phyloP scores from a whole-genome alignment of 2,329 filamentous ascomycete genomes.

The Mycosphaerelloides madeirae region DNA sequence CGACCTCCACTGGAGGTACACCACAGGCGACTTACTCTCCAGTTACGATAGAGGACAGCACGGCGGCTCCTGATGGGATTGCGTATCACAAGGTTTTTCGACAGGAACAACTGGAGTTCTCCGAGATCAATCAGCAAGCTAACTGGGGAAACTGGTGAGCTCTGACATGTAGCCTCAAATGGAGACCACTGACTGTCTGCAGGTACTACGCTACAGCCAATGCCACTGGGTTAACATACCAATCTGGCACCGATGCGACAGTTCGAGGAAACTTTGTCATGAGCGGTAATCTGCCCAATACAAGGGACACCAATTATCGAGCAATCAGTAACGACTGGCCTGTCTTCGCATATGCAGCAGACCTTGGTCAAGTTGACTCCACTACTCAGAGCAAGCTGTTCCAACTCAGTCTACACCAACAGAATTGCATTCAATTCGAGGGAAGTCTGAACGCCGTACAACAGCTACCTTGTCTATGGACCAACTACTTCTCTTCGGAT shows the following conservation, averaged over 20 bases:
- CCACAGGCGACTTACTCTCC: constrained; percentile 7
- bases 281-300: constrained; percentile 41
- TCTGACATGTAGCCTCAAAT: background rate
- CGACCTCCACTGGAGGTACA: constrained; percentile 2
- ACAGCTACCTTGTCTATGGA: constrained; percentile 48
- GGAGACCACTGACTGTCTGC: background rate
- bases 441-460: constrained; percentile 30
- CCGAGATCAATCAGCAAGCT: constrained; percentile 42
- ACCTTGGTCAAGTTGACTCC: constrained; percentile 44
- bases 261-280: constrained; percentile 45
- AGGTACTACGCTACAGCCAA: constrained; percentile 48
- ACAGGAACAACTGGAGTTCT: constrained; percentile 37
- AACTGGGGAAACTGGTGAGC: constrained; percentile 6
- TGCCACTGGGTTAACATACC: constrained; percentile 40
- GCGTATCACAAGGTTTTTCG: constrained; percentile 29
- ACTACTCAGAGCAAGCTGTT: constrained; percentile 40
- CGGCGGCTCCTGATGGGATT: constrained; percentile 14
- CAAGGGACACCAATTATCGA: constrained; percentile 45
- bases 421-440: constrained; percentile 48
- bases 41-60: constrained; percentile 8
- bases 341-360: constrained; percentile 50
- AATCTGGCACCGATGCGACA: constrained; percentile 42
- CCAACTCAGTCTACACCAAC: constrained; percentile 48
- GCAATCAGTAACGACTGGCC: constrained; percentile 46
- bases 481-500: constrained; percentile 46